Percentiles rank a stretch among this genome's conserved stretches.
Conservation (phyloP, 2,329 filamentous ascomycete genomes). For the Fusarium sacchari region DNA sequence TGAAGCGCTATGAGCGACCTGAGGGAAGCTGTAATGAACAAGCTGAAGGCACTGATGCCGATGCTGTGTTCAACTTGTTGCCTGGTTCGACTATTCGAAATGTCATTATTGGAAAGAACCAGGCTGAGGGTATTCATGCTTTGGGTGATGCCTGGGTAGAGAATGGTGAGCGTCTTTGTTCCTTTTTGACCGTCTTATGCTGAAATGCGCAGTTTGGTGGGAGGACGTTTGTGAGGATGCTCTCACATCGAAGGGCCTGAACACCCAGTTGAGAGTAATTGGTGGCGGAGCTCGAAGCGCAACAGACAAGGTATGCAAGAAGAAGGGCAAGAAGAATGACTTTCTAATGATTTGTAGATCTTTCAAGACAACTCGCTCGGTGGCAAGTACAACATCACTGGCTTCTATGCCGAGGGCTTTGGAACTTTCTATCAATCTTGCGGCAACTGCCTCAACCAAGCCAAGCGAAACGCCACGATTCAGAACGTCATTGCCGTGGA, state of each 20-base stretch:
- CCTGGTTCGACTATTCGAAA: conserved; percentile 51
- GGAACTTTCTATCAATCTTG: conserved; percentile 46
- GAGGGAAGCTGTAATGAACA: conserved; percentile 56
- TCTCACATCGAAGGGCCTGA: conserved; percentile 43
- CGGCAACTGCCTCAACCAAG: conserved; percentile 45
- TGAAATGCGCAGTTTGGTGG: conserved; percentile 41
- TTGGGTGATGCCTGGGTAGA: conserved; percentile 46
- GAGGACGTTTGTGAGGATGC: conserved; percentile 47
- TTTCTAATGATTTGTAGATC: conserved; percentile 20
- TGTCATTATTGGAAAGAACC: conserved; percentile 52
- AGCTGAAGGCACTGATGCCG: conserved; percentile 54
- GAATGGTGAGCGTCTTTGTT: conserved; percentile 32
- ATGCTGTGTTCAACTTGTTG: conserved; percentile 52
- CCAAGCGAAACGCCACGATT: conserved; percentile 42
- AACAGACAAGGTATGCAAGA: conserved; percentile 40
- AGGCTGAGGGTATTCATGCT: conserved; percentile 48
- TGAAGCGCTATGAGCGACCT: conserved; percentile 52
- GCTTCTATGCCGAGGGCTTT: conserved; percentile 44
- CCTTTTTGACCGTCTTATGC: fast-evolving
- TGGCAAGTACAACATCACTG: conserved; percentile 47
- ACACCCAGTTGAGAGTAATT: conserved; percentile 45
- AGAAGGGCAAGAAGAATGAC: fast-evolving
- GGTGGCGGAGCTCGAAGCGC: conserved; percentile 44
- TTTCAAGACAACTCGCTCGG: conserved; percentile 46
- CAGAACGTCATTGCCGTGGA: conserved; percentile 44